A percentile compares a stretch with the other conserved stretches of the same genome.
These are phyloP conservation scores for Exophiala alcalophila DNA, from an alignment of 2,329 filamentous ascomycete species.

Conservation along the genomic window DNA sequence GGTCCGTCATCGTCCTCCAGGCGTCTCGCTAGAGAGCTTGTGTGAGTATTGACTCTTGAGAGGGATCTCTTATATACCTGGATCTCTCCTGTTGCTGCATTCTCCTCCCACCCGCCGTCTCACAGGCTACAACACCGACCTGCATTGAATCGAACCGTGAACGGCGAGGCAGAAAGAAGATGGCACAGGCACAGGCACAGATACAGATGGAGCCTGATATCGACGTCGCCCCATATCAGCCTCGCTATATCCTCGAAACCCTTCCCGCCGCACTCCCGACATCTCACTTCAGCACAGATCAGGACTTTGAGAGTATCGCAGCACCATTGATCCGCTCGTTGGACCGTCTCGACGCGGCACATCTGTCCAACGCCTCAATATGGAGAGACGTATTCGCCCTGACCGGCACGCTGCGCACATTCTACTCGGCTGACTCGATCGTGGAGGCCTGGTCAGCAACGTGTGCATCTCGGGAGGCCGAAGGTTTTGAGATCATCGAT, in stretches of 20 bases:
- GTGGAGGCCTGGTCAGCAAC: conserved; percentile 26
- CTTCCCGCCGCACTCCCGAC: conserved; percentile 15
- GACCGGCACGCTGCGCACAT: conserved; percentile 31
- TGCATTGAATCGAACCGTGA: too few species aligned
- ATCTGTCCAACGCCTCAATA: conserved; percentile 15
- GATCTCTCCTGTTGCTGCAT: too few species aligned
- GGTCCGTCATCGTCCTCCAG: too few species aligned
- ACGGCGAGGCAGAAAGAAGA: too few species aligned
- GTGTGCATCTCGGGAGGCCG: conserved; percentile 2
- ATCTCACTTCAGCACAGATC: conserved; percentile 4
- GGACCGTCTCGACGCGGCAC: not conserved
- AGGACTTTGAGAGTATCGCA: conserved; percentile 15
- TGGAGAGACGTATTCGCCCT: conserved; percentile 33
- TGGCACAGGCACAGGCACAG: too few species aligned
- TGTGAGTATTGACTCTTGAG: too few species aligned
- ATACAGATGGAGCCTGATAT: conserved; percentile 3
- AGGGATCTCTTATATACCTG: too few species aligned
- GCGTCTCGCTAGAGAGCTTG: too few species aligned
- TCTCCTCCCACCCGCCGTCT: too few species aligned
- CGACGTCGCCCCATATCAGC: conserved; percentile 8
- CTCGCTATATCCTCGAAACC: conserved; percentile 12
- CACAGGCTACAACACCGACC: too few species aligned
- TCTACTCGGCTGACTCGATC: conserved; percentile 27
- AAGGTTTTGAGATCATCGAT: conserved; percentile 7
- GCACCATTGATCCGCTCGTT: conserved; percentile 6